phyloP scores from a whole-genome alignment of 169 alveolate genomes.

The Cyclospora cayetanensis region DNA sequence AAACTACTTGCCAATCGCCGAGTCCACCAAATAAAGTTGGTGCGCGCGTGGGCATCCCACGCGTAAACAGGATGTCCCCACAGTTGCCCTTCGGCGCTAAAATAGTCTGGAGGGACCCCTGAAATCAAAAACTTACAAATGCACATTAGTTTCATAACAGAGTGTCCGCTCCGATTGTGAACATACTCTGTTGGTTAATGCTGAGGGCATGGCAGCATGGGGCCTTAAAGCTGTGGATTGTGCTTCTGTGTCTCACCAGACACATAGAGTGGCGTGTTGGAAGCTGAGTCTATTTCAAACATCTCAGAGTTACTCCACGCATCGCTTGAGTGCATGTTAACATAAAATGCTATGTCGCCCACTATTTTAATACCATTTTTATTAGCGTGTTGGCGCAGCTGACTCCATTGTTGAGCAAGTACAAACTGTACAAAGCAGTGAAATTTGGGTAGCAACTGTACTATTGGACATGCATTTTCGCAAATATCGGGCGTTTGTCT shows the following conservation, averaged over 20 bases:
- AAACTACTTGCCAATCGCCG: constrained; percentile 57
- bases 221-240: too few species aligned
- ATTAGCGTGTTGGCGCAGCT: constrained; percentile 62
- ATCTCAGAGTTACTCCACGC: constrained; percentile 71
- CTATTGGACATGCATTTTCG: not conserved
- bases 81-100: constrained; percentile 71
- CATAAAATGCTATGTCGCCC: constrained; percentile 71
- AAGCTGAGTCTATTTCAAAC: constrained; percentile 67
- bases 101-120: constrained; percentile 73
- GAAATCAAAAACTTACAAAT: not conserved
- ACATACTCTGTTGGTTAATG: too few species aligned
- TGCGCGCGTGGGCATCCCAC: constrained; percentile 67
- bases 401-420: constrained; percentile 64
- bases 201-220: too few species aligned
- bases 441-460: constrained; percentile 57
- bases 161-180: too few species aligned
- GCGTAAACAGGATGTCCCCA: constrained; percentile 74
- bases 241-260: constrained; percentile 61
- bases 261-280: constrained; percentile 68
- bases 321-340: constrained; percentile 65
- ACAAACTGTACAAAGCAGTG: constrained; percentile 67
- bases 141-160: too few species aligned
- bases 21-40: constrained; percentile 69
- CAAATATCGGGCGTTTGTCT: not conserved
- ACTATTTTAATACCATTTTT: constrained; percentile 39